Conservation (phyloP, 23 red algal genomes). For the Gracilaria vermiculophylla region DNA sequence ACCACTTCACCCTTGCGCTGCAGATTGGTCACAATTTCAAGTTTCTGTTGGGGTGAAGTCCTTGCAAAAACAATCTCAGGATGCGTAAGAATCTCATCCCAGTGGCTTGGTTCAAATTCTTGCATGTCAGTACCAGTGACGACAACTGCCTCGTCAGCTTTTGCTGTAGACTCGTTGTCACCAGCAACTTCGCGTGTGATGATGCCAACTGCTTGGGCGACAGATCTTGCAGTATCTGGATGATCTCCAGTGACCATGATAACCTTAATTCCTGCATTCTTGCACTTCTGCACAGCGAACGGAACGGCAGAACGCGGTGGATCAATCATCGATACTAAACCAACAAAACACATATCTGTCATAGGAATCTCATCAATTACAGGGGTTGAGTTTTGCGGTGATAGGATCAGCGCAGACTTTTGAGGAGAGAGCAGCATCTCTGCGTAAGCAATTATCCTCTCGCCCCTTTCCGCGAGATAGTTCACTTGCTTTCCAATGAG, state of each 20-base stretch:
- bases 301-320: slow-evolving; percentile 78
- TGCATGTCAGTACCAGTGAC: slow-evolving; percentile 33
- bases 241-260: slow-evolving; percentile 96
- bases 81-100: slow-evolving; percentile 48
- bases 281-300: slow-evolving; percentile 66
- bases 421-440: slow-evolving; percentile 58
- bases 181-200: slow-evolving; percentile 63
- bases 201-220: slow-evolving; percentile 84
- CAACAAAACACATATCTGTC: slow-evolving; percentile 69
- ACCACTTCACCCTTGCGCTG: slow-evolving; percentile 72
- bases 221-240: slow-evolving; percentile 71
- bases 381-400: slow-evolving; percentile 10
- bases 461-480: slow-evolving; percentile 61
- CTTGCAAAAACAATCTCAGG: slow-evolving; percentile 83
- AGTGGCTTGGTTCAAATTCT: slow-evolving; percentile 25
- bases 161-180: slow-evolving; percentile 6
- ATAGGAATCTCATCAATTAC: slow-evolving; percentile 24
- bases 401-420: slow-evolving; percentile 34
- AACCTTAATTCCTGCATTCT: slow-evolving; percentile 84
- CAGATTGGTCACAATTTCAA: slow-evolving; percentile 69
- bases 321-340: slow-evolving; percentile 80
- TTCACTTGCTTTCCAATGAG: slow-evolving; percentile 48
- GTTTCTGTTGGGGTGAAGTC: slow-evolving; percentile 78
- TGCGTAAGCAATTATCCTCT: slow-evolving; percentile 79
- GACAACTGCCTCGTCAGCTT: slow-evolving; percentile 22